Evolutionary conservation across 768 basidiomycete genomes (phyloP), one percentile per base, ranked within the genome.

Genomic region (Lepiota subincarnata): DNA sequence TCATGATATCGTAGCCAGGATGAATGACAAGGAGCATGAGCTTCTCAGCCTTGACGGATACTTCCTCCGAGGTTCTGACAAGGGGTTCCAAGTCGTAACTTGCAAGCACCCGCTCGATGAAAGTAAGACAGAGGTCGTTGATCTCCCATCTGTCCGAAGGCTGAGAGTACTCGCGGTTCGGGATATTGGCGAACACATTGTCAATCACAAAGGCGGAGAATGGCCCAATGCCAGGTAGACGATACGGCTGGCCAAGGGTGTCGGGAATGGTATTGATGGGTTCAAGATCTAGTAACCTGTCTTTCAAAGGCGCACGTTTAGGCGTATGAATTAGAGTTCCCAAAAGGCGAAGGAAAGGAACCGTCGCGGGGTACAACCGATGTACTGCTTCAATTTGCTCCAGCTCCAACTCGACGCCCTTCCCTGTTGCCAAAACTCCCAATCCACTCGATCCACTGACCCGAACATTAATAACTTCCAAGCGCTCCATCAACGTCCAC

Each of bases 181-280:
- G 76, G 39, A 91, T 85, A 48, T 86, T 84, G 28, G 86, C 78
- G 58, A 98, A 89, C 2, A 98, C 90, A 43, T 88, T 89, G 61
- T 98, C 93, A 56, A 96, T 71, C 50, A 95, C 87, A 64, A 96
- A 98, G n/a, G 79, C 72, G 10, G 85, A 76, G 68, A 89, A 96
- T 0, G 93, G 92, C 0, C 75, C 82, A 50, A 95, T 82, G 0
- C 93, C 93, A 1, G 88, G 85, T 13, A 84, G 68, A 18, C 93
- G 82, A 59, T 92, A 87, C 6, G 88, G 85, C 42, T 88, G 84
- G 0, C 93, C 93, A 4, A 95, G 72, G 38, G 73, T 73, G 53
- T 95, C 87, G 1, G 92, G 89, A 42, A 93, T 82, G 19, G 92
- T 88, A 64, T 86, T 83, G 46, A 84, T 67, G 1, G 86, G 70